These are phyloP conservation scores for Zygotorulaspora mrakii DNA, from an alignment of 1,139 yeast genomes.

Conservation along the genomic window DNA sequence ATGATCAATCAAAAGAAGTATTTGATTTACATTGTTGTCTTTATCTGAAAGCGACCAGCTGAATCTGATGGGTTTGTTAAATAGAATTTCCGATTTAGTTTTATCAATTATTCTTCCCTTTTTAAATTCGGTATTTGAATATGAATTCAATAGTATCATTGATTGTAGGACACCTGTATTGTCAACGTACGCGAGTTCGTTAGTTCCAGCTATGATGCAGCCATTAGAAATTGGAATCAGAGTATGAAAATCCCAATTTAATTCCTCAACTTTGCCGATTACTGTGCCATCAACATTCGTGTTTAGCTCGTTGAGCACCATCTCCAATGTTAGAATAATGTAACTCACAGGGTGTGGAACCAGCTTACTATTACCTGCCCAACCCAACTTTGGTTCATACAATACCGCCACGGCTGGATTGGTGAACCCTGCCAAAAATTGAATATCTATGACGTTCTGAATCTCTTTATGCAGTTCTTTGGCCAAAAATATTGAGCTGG, in stretches of 20 bases:
- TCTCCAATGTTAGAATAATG: conserved; percentile 25
- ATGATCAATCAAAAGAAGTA: conserved; percentile 30
- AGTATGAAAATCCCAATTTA: conserved; percentile 73
- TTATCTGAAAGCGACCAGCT: conserved; percentile 21
- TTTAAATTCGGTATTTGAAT: conserved; percentile 24
- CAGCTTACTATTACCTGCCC: conserved; percentile 59
- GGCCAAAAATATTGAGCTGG: conserved; percentile 49
- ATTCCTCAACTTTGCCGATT: conserved; percentile 36
- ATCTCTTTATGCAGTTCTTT: conserved; percentile 55
- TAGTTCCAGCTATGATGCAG: conserved; percentile 66
- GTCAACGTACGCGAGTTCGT: conserved; percentile 76
- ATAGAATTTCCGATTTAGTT: conserved; percentile 24
- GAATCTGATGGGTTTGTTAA: conserved; percentile 20
- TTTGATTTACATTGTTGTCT: conserved; percentile 20
- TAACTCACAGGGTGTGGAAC: conserved; percentile 26
- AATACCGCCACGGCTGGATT: conserved; percentile 79
- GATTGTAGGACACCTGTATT: conserved; percentile 56
- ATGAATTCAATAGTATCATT: conserved; percentile 28
- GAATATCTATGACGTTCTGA: conserved; percentile 61
- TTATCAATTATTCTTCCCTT: conserved; percentile 29
- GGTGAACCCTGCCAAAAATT: conserved; percentile 65
- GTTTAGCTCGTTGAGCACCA: conserved; percentile 13
- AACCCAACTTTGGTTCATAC: conserved; percentile 58
- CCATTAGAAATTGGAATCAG: conserved; percentile 70
- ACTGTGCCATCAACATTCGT: conserved; percentile 23